A percentile compares a stretch with the other conserved stretches of the same genome.
These are phyloP conservation scores for Aaosphaeria arxii DNA, from an alignment of 2,329 filamentous ascomycete genomes.

Conservation along the genomic window DNA sequence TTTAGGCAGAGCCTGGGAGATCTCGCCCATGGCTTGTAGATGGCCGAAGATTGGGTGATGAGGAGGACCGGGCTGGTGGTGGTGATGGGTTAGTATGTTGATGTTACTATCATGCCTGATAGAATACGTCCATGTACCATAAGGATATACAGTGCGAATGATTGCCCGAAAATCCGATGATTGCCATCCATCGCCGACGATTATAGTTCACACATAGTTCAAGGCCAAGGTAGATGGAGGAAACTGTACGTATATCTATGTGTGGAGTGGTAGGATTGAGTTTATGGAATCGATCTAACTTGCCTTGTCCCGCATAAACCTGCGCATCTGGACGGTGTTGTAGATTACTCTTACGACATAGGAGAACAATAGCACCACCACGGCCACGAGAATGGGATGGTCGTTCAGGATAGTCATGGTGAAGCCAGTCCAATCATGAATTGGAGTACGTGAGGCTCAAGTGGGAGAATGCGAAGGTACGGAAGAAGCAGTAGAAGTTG, in stretches of 20 bases:
- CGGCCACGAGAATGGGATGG: constrained; percentile 6
- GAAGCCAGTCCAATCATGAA: not conserved
- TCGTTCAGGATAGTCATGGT: constrained; percentile 11
- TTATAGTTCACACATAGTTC: too few species aligned
- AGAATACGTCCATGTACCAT: too few species aligned
- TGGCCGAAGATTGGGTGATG: constrained; percentile 35
- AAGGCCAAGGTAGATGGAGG: too few species aligned
- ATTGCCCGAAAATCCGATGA: too few species aligned
- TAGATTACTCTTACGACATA: constrained; percentile 6
- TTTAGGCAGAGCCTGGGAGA: constrained; percentile 28
- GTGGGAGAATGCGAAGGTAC: not conserved
- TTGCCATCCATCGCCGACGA: too few species aligned
- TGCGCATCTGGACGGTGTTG: constrained; percentile 5
- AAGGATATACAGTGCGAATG: too few species aligned
- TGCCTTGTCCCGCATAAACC: constrained; percentile 2
- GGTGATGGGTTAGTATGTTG: too few species aligned
- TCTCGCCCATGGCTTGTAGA: constrained; percentile 31
- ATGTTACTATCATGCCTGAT: too few species aligned
- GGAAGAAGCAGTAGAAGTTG: too few species aligned
- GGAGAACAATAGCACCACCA: constrained; percentile 5
- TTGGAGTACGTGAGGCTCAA: not conserved
- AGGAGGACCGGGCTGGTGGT: constrained; percentile 30
- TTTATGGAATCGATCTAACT: too few species aligned
- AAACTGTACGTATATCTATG: too few species aligned
- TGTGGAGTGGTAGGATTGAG: too few species aligned